phyloP scores from a whole-genome alignment of 306 rosid genomes.

The Carpinus fangiana region DNA sequence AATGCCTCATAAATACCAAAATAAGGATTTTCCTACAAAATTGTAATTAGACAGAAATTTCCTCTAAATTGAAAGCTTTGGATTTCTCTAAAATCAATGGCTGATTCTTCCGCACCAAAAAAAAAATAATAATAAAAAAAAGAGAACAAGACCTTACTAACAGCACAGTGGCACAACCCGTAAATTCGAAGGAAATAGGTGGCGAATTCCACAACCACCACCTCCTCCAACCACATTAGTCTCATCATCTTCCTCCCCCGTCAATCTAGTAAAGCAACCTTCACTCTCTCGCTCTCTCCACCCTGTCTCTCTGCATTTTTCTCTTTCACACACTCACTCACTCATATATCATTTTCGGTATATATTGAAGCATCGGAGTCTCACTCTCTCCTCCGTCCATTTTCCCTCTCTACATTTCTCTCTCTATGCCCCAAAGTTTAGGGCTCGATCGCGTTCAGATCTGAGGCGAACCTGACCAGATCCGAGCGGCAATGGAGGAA shows the following conservation, averaged over 20 bases:
- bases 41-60: no score
- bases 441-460: constrained; percentile 36
- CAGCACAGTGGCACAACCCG: constrained; percentile 37
- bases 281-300: constrained; percentile 21
- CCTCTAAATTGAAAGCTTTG: no score
- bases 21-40: no score
- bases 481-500: constrained; percentile 75
- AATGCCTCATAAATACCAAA: no score
- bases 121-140: background rate
- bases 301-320: constrained; percentile 5
- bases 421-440: constrained; percentile 24
- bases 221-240: constrained; percentile 14
- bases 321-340: constrained; percentile 12
- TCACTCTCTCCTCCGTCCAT: background rate
- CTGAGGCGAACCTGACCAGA: constrained; percentile 43
- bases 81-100: no score
- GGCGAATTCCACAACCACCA: constrained; percentile 12
- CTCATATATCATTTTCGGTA: constrained; percentile 10
- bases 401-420: background rate
- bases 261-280: constrained; percentile 14
- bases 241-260: constrained; percentile 26
- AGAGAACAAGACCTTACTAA: background rate
- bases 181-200: constrained; percentile 22
- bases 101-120: no score
- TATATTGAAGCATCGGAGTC: background rate